Base-by-base conservation (phyloP, 164 flowering plant species). In the Kalanchoe fedtschenkoi region DNA sequence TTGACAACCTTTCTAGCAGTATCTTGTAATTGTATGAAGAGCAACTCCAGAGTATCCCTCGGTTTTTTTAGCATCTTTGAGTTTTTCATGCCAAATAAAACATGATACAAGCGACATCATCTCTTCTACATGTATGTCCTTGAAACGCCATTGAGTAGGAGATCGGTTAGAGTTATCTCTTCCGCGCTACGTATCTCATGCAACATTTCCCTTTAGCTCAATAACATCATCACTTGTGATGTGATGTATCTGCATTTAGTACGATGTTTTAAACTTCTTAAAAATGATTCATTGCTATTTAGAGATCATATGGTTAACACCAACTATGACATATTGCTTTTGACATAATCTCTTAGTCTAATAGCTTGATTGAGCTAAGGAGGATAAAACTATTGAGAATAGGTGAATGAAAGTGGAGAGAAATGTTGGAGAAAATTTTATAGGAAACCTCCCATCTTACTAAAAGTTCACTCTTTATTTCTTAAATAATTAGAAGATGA, bases 11-110 rank as follows among this genome's bases (percentile, higher is more conserved):
- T 78, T 56, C 95, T 77, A 58, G 99, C 97, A 24, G 91, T 85
- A 65, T 89, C 99, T 67, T 88, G 97, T 38, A 95, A 71, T 65
- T 89, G 95, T 22, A 73, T 73, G 72, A 83, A 87, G n/a, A 95
- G 90, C 71, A 87, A 69, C 59, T 81, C 87, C 53, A 95, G 96
- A 53, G 89, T 97, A 63, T 88, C 96, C 72, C 91, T 76, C 11
- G 99, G 99, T 72, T 91, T 95, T n/a, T 62, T 66, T 78, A 62
- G 95, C 86, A 68, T 91, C 96, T 64, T 81, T 77, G 62, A 95
- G 95, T 76, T 87, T 90, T 72, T 95, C 97, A 69, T 80, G 95
- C 99, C 99, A 95, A 57, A 95, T 97, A 70, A 95, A 86, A 72
- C 99, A 95, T 6, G 99, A 91, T 21, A 95, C 90, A 53, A 95